Base-by-base conservation (phyloP, 352 stramenopile species). In the Phytophthora aleatoria region DNA sequence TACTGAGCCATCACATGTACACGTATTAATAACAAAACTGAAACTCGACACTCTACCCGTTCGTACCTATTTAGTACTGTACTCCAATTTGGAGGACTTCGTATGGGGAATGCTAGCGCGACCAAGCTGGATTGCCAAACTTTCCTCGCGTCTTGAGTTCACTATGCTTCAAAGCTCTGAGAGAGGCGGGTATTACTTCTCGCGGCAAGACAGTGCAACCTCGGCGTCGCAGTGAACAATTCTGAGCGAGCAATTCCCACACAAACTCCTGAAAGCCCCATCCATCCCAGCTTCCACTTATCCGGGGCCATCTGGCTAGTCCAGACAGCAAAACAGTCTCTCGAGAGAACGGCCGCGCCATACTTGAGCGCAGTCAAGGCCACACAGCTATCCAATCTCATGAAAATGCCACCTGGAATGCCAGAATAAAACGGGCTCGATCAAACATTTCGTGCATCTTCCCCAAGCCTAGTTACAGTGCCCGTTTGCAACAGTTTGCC, bases 341-440 rank as follows among this genome's bases (percentile, higher is more conserved):
- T 45, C 33, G 11, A 69, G 66, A 70, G 54, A 74, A 45, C 41
- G 36, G 55, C 15, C 61, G 67, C 3, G n/a, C 39, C 56, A 57
- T 74, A 71, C 56, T 63, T 4, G 16, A 60, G 30, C 33, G n/a
- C n/a, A 62, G 51, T 67, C 28, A 63, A 61, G 31, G 9, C 24
- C 35, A 55, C 35, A 59, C n/a, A 49, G 8, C 31, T 49, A 72
- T 33, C 67, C 61, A 16, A 75, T 75, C 67, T 69, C 57, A 70
- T 65, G 67, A 75, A 72, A 65, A n/a, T 36, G n/a, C 52, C 67
- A 75, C 51, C 67, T 71, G 67, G 67, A 65, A 74, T 61, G 31
- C 38, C n/a, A 67, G 56, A 71, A 71, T 62, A 61, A 67, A 64
- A 61, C 31, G 38, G 44, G 43, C 50, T 60, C 24, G 51, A 16